Percentiles rank a stretch among this genome's conserved stretches.
Evolutionary conservation across 1,284 basidiomycete genomes (phyloP).

Genomic region (Thecaphora thlaspeos): DNA sequence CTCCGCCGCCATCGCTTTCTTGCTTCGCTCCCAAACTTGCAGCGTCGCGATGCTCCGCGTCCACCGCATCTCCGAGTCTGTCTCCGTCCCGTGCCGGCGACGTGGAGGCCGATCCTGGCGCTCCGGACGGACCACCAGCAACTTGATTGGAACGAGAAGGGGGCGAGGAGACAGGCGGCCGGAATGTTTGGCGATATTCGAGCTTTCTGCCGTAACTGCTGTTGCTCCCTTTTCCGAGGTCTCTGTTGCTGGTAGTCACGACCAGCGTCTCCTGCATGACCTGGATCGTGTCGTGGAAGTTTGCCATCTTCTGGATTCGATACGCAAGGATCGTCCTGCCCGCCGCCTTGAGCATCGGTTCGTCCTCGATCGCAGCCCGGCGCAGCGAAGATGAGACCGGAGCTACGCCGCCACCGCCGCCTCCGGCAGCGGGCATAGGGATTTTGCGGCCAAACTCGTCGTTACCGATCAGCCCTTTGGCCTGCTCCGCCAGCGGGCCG

Average conservation of each 20-base stretch:
- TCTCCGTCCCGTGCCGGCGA: no score
- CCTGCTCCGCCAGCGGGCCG: slow-evolving; percentile 7
- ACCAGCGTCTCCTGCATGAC: slow-evolving; percentile 17
- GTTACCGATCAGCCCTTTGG: slow-evolving; percentile 19
- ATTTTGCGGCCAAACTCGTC: slow-evolving; percentile 26
- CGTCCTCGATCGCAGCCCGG: slow-evolving; percentile 29
- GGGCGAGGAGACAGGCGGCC: no score
- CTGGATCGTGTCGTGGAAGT: slow-evolving; percentile 2
- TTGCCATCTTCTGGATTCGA: slow-evolving; percentile 22
- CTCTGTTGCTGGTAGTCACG: slow-evolving; percentile 8
- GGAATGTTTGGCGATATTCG: no score
- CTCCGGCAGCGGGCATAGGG: neutral
- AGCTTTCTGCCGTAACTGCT: neutral
- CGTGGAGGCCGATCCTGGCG: no score
- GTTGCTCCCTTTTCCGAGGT: neutral
- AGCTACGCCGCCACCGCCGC: neutral
- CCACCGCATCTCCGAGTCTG: no score
- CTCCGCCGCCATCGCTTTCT: no score
- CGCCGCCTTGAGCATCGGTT: slow-evolving; percentile 26
- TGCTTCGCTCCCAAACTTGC: no score
- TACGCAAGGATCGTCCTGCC: slow-evolving; percentile 33
- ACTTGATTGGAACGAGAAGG: neutral
- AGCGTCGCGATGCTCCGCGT: no score
- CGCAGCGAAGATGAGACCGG: neutral
- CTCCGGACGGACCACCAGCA: neutral